phyloP scores from a whole-genome alignment of 306 rosid genomes.

The Dicorynia guianensis region DNA sequence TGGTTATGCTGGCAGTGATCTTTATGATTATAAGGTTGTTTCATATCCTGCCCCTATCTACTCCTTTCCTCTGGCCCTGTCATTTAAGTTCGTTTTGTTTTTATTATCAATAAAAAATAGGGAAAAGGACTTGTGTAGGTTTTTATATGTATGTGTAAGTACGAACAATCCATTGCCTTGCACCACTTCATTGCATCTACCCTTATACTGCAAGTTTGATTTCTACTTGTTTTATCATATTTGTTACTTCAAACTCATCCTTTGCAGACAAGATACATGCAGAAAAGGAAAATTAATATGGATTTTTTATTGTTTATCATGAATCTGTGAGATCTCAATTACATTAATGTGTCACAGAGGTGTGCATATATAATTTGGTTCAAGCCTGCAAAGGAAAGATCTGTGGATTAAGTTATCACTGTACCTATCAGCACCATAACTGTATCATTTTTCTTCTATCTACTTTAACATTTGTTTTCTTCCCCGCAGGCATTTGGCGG shows the following conservation, averaged over 20 bases:
- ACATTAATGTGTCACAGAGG: background rate
- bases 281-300: background rate
- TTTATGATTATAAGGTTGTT: conserved; percentile 92
- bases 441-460: background rate
- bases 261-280: background rate
- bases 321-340: background rate
- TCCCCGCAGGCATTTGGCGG: conserved; percentile 69
- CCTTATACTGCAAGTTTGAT: background rate
- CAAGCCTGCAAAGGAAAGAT: background rate
- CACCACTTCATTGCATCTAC: background rate
- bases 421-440: background rate
- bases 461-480: conserved; percentile 34
- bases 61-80: background rate
- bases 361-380: background rate
- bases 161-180: background rate
- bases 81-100: conserved; percentile 20
- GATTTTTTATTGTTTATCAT: background rate
- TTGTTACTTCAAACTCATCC: background rate
- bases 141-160: background rate
- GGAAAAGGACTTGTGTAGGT: too few species aligned
- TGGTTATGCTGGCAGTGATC: conserved; percentile 97
- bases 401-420: background rate
- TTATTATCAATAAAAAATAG: conserved; percentile 16
- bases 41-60: conserved; percentile 28
- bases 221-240: background rate